Percentiles rank a stretch among this genome's conserved stretches.
Evolutionary conservation across 495 filamentous ascomycete genomes (phyloP).

Genomic region (Neurospora sp.): DNA sequence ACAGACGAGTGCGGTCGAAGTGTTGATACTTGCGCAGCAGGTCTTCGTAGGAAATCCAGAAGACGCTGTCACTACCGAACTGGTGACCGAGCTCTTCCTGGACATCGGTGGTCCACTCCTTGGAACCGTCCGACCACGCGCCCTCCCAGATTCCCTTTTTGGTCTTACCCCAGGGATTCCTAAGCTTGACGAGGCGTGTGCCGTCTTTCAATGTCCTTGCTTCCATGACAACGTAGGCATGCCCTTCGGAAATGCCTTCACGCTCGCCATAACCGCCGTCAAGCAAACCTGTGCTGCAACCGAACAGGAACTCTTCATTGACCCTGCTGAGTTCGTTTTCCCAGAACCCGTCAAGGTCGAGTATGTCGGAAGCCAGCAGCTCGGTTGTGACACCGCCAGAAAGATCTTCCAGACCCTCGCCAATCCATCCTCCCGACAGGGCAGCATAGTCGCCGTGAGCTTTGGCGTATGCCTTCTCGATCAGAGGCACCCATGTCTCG

Average conservation of each 20-base stretch:
- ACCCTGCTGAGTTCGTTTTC: slow-evolving; percentile 75
- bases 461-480: slow-evolving; percentile 95
- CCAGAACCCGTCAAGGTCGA: slow-evolving; percentile 90
- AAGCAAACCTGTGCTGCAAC: slow-evolving; percentile 63
- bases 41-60: slow-evolving; percentile 67
- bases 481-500: slow-evolving; percentile 87
- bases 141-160: slow-evolving; percentile 70
- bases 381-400: slow-evolving; percentile 89
- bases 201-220: slow-evolving; percentile 45
- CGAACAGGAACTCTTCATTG: slow-evolving; percentile 85
- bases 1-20: slow-evolving; percentile 84
- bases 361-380: slow-evolving; percentile 69
- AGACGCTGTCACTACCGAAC: slow-evolving; percentile 82
- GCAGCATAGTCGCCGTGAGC: slow-evolving; percentile 78
- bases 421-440: slow-evolving; percentile 77
- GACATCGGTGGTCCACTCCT: slow-evolving; percentile 86
- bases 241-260: slow-evolving; percentile 70
- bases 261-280: slow-evolving; percentile 52
- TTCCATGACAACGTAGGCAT: slow-evolving; percentile 88
- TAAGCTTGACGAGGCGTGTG: slow-evolving; percentile 36
- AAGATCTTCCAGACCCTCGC: slow-evolving; percentile 85
- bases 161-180: slow-evolving; percentile 75
- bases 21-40: slow-evolving; percentile 75
- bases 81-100: slow-evolving; percentile 72
- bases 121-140: slow-evolving; percentile 84